Evolutionary conservation across 1,139 yeast genomes (phyloP).

Genomic region (Protomyces inundatus): DNA sequence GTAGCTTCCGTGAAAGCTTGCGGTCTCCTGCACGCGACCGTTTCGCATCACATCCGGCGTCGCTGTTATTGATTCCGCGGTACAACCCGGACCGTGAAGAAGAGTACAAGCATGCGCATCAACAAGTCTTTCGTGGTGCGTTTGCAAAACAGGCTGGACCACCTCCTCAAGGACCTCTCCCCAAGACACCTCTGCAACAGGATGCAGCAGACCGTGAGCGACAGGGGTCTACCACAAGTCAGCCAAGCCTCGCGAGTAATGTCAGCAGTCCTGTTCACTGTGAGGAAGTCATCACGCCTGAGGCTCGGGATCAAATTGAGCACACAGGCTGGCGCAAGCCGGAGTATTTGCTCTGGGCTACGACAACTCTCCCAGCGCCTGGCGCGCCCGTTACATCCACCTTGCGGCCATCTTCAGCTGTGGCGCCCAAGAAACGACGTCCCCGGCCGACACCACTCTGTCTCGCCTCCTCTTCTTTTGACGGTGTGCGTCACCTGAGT

Average conservation of each 20-base stretch:
- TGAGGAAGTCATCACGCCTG: not conserved
- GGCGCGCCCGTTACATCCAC: not conserved
- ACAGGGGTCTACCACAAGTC: not conserved
- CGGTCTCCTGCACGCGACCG: too few species aligned
- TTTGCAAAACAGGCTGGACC: not conserved
- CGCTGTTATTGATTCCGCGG: not conserved
- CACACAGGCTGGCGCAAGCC: not conserved
- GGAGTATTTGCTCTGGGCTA: too few species aligned
- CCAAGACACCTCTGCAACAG: not conserved
- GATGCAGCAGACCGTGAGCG: not conserved
- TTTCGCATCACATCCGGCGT: too few species aligned
- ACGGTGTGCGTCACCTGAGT: not conserved
- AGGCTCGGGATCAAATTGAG: not conserved
- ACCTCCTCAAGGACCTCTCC: not conserved
- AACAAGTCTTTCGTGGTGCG: not conserved
- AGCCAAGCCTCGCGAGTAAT: not conserved
- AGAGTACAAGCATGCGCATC: not conserved
- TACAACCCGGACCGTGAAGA: not conserved
- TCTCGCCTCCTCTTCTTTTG: not conserved
- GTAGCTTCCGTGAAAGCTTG: too few species aligned
- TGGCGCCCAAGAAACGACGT: not conserved
- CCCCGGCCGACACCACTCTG: not conserved
- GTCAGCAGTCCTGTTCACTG: not conserved
- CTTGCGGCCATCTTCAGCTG: not conserved
- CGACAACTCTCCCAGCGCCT: not conserved